Evolutionary conservation across 2,329 filamentous ascomycete species (phyloP), one percentile per base, ranked within the genome.

Genomic region (Nigrospora sphaerica): DNA sequence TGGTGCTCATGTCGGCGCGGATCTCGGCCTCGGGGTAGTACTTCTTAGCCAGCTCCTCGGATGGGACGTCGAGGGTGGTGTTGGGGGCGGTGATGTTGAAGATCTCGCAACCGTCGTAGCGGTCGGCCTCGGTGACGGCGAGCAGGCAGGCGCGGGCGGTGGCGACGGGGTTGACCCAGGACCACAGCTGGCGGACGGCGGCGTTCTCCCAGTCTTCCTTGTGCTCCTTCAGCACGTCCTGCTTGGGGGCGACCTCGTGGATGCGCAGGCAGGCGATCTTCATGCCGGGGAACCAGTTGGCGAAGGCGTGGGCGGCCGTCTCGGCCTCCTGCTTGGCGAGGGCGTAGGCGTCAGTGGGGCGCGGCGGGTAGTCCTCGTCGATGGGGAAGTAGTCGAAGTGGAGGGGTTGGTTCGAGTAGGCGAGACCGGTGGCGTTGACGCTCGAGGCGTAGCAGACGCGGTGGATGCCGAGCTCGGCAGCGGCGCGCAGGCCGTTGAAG

Each of bases 401-500:
- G 14, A 65, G 49, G 17, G 63, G 61, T 40, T 55, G 62, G 38
- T 63, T 62, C 13, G 63, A 56, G 47, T 64, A 66, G 17, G 64
- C 65, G 2, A 68, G 58, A 0, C 64, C 64, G 17, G 67, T 61
- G 6, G 66, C 64, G 36, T 66, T 66, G 31, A 68, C 64, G 6
- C 59, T 65, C 12, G 58, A 63, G 6, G 64, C 63, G 46, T 65
- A 68, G 56, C 61, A 63, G 35, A 67, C 51, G 12, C 54, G 57
- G 38, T 56, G 60, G 47, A 68, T 65, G 5, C 61, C 63, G 2
- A 63, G 51, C 28, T 62, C 58, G 12, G 52, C 64, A 2, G 63
- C 62, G 13, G 65, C 65, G 14, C 60, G 61, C 34, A 67, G 63
- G n/a, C 65, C 63, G 36, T 68, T 69, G 54, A 67, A 67, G 1